Evolutionary conservation across 495 filamentous ascomycete species (phyloP), one percentile per base, ranked within the genome.

Genomic region (Talaromyces stipitatus): DNA sequence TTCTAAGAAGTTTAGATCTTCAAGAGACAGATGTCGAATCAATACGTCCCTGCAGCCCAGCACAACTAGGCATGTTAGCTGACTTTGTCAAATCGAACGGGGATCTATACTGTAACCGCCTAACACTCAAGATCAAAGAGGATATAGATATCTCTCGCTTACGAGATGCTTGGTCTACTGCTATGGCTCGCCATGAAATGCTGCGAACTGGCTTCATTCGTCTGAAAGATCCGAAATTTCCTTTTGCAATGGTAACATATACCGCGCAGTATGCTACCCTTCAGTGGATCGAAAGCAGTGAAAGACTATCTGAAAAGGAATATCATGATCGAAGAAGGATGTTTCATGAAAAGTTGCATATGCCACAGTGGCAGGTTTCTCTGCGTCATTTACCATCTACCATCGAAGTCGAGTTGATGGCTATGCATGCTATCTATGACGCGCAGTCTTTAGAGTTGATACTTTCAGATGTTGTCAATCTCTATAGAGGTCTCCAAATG

Each of bases 11-110:
- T 11, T 52, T 61, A 24, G 58, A 29, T 22, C 56, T 73, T 50
- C 50, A 58, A 10, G 22, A 52, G 0, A 26, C 61, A 9, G 43
- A 20, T 9, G 62, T 75, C 22, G 63, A 66, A 26, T 61, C 66
- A 32, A 50, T 77, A 16, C 65, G 66, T 10, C 74, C 74, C 10
- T 77, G 74, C 43, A 69, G 90, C 0, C 86, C 91, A 11, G 73
- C 92, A 2, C 91, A 96, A 66, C 88, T 94, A 62, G 85, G 82
- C 32, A 90, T 96, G 81, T 72, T 95, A 43, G 84, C 84, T 0
- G 82, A 86, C 50, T 94, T 92, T 78, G 57, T 87, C 7, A 70
- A 76, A 18, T 89, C 88, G 0, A 70, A 80, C 27, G 67, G 71
- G 8, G 86, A 83, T 56, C 72, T 82, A 58, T 95, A 96, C 66